Evolutionary conservation across 169 alveolate genomes (phyloP), one percentile per base, ranked within the genome.

Genomic region (Cryptosporidium tyzzeri): DNA sequence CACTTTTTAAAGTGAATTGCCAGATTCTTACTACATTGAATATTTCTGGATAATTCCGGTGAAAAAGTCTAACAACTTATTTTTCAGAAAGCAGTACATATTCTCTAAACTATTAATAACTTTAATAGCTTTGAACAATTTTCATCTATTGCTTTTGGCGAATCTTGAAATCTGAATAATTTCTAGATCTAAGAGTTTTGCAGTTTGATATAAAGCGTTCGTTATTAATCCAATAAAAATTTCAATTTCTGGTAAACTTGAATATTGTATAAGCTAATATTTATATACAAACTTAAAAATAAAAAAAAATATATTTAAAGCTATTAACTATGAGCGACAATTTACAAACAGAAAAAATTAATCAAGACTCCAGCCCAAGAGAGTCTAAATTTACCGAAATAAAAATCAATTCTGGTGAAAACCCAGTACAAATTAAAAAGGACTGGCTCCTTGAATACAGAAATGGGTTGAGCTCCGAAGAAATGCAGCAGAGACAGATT

Each of bases 391-490:
- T 62, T 41, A 62, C 35, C 21, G 89, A 80, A 62, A 80, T 80
- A 23, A 59, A 41, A 23, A 80, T 80, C 51, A 80, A 80, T 26
- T 58, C 89, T 18, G 48, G 50, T 48, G 89, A 80, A 33, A 31
- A 23, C 4, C 89, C 89, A 44, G 41, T 80, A 39, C 45, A 59
- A 80, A 80, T 80, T 45, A 80, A 59, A 59, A 80, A 80, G 50
- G 89, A 80, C 44, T 80, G 89, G 89, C 75, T 80, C 21, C 55
- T 80, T 16, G 67, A 80, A 5, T 80, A 80, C 53, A 80, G 89
- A 26, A 58, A 62, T 62, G 75, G 68, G 16, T 18, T 80, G 61
- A 80, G 74, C 21, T 80, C 9, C 62, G 89, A 80, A 39, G 89
- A 80, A 65, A 80, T 80, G 89, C 73, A 59, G 44, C 89, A 65